Evolutionary conservation across 2,329 filamentous ascomycete species (phyloP).

Genomic region (Xylaria sp.): DNA sequence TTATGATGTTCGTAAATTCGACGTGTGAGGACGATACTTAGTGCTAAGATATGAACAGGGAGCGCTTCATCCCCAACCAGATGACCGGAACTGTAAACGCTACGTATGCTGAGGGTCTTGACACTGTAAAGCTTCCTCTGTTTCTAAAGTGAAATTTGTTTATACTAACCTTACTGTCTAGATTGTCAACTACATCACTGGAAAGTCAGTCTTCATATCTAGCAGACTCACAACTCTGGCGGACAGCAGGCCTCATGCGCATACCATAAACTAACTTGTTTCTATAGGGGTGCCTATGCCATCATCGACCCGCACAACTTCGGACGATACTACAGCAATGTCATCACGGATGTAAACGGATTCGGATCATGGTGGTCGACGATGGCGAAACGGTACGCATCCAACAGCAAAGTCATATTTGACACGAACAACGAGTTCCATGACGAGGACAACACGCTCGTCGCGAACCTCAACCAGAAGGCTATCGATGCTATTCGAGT

Average conservation of each 20-base stretch:
- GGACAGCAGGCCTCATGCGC: too few species aligned
- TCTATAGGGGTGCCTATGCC: constrained; percentile 59
- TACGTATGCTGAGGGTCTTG: constrained; percentile 46
- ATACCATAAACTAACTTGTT: constrained; percentile 14
- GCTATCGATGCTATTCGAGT: constrained; percentile 71
- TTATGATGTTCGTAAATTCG: constrained; percentile 61
- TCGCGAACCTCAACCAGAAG: constrained; percentile 71
- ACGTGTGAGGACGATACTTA: not conserved
- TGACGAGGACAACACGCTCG: constrained; percentile 69
- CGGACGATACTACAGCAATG: constrained; percentile 63
- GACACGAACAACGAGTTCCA: constrained; percentile 77
- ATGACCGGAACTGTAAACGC: constrained; percentile 56
- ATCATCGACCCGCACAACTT: constrained; percentile 72
- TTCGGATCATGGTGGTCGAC: constrained; percentile 70
- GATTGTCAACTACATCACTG: constrained; percentile 46
- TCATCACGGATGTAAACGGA: constrained; percentile 64
- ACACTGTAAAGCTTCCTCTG: constrained; percentile 39
- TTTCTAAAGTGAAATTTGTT: not conserved
- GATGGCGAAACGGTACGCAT: constrained; percentile 63
- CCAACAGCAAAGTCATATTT: constrained; percentile 68
- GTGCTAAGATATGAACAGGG: constrained; percentile 56
- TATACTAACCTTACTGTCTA: constrained; percentile 31
- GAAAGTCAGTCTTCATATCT: constrained; percentile 29
- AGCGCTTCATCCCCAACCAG: constrained; percentile 62
- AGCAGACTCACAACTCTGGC: not conserved